Evolutionary conservation across 768 basidiomycete species (phyloP), one percentile per base, ranked within the genome.

Genomic region (Mycena maculata): DNA sequence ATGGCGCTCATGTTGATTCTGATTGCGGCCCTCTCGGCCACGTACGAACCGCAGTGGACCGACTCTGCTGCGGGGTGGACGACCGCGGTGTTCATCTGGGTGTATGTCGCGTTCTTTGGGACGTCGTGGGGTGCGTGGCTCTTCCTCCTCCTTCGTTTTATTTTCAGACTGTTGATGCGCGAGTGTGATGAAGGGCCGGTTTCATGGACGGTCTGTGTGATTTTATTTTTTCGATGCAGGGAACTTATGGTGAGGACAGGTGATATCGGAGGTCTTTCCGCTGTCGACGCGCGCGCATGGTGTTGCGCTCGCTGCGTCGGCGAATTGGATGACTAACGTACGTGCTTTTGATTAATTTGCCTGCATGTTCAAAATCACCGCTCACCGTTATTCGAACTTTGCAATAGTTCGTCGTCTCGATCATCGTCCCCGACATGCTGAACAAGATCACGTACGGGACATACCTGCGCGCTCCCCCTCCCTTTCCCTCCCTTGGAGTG

Each of bases 231-330:
- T 36, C 31, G 11, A 22, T 31, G 10, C n/a, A 30, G 22, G 18
- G 12, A 22, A 23, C 42, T 52, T 10, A 48, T 2, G 41, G 11
- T 16, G 4, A 28, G 18, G 30, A 1, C 15, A 69, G 68, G 68
- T 83, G 13, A 74, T 83, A 49, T 81, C 82, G 15, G 82, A 83
- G 66, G 73, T 83, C 36, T 83, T 83, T 48, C 82, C 82, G n/a
- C 63, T 83, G 39, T 79, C 82, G 47, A 75, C 82, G 16, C 72
- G 82, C 30, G 78, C 80, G 9, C 83, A 80, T 16, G 82, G 82
- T 27, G 78, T 82, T 27, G 81, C 82, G 0, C 77, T 83, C 27
- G 83, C 76, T 9, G 80, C 82, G 5, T 83, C 82, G 16, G 70
- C 76, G 0, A 81, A 81, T 25, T 83, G 82, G 82, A 78, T 80